These are phyloP conservation scores for Draba incana DNA, from an alignment of 345 rosid genomes.

Conservation along the genomic window DNA sequence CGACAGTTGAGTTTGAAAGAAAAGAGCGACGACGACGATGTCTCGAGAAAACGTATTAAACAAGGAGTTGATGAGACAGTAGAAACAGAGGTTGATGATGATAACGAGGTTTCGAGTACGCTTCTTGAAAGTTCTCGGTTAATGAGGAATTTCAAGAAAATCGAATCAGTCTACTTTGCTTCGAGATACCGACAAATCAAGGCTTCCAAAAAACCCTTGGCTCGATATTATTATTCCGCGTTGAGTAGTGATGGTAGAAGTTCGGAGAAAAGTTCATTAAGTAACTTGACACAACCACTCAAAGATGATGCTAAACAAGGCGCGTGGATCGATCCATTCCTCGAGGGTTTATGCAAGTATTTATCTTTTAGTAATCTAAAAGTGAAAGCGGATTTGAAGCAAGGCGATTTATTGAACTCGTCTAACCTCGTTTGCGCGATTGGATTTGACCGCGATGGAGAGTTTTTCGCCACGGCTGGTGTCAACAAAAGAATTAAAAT, in stretches of 20 bases:
- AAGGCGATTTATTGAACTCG: conserved; percentile 90
- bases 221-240: conserved; percentile 54
- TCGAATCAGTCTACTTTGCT: conserved; percentile 82
- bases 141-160: conserved; percentile 89
- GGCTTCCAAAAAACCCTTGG: conserved; percentile 50
- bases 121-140: conserved; percentile 68
- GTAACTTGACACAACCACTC: conserved; percentile 44
- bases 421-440: conserved; percentile 91
- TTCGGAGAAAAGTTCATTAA: conserved; percentile 86
- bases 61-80: conserved; percentile 33
- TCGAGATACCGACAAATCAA: conserved; percentile 69
- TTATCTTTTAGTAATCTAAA: conserved; percentile 78
- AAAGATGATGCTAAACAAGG: conserved; percentile 48
- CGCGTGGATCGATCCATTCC: conserved; percentile 94
- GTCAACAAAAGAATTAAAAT: conserved; percentile 94
- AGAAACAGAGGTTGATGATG: neutral
- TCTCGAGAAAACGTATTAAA: conserved; percentile 73
- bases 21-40: conserved; percentile 56
- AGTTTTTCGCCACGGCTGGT: conserved; percentile 92
- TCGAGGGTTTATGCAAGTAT: conserved; percentile 92
- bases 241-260: conserved; percentile 76
- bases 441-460: conserved; percentile 89
- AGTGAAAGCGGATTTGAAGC: conserved; percentile 90
- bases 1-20: conserved; percentile 62
- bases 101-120: conserved; percentile 29